phyloP scores from a whole-genome alignment of 2,329 filamentous ascomycete genomes.

The Aaosphaeria pasadenensis region DNA sequence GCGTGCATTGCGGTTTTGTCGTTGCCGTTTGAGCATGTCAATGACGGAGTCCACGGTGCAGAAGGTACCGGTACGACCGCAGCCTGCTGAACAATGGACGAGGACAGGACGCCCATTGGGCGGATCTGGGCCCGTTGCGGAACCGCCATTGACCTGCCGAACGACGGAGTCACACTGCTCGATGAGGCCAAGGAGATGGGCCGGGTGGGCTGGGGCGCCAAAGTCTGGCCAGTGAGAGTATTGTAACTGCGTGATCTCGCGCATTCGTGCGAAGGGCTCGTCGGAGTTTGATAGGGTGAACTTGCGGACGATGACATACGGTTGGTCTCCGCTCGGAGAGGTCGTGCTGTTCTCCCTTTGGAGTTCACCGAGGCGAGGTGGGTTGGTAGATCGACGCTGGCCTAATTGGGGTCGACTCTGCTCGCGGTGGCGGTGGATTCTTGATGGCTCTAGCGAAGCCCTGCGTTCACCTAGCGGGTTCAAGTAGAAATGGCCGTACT shows the following conservation, averaged over 20 bases:
- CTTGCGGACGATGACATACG: slow-evolving; percentile 80
- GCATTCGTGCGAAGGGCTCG: slow-evolving; percentile 78
- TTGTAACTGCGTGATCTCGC: slow-evolving; percentile 91
- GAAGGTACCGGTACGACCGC: slow-evolving; percentile 92
- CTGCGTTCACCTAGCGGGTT: slow-evolving; percentile 78
- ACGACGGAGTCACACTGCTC: slow-evolving; percentile 78
- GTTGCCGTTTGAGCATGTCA: slow-evolving; percentile 93
- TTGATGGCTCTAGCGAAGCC: slow-evolving; percentile 66
- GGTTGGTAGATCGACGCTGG: slow-evolving; percentile 35
- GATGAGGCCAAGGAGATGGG: slow-evolving; percentile 82
- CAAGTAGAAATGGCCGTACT: slow-evolving; percentile 75
- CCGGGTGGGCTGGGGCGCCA: slow-evolving; percentile 83
- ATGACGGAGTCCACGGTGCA: slow-evolving; percentile 95
- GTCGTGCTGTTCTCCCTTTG: slow-evolving; percentile 21
- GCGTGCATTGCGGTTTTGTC: slow-evolving; percentile 34
- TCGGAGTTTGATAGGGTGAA: slow-evolving; percentile 76
- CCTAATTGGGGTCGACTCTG: slow-evolving; percentile 29
- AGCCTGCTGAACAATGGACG: slow-evolving; percentile 94
- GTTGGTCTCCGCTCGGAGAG: slow-evolving; percentile 54
- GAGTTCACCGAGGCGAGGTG: slow-evolving; percentile 24
- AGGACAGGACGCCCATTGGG: slow-evolving; percentile 66
- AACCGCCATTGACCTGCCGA: slow-evolving; percentile 45
- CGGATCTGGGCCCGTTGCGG: slow-evolving; percentile 56
- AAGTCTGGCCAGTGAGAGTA: slow-evolving; percentile 98
- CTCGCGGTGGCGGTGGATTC: slow-evolving; percentile 47